Conservation (phyloP, 306 rosid genomes). For the Morella rubra region DNA sequence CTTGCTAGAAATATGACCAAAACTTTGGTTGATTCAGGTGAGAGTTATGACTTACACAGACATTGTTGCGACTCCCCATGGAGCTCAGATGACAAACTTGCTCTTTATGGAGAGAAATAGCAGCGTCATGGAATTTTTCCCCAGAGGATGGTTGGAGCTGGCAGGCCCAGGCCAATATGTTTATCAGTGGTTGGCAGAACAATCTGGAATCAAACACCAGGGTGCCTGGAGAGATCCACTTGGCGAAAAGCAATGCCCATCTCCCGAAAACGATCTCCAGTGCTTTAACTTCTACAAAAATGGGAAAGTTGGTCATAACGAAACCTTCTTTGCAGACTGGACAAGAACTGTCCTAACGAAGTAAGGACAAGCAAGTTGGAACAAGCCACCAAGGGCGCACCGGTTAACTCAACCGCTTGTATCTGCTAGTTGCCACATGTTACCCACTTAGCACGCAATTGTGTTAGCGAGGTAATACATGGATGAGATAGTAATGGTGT, state of each 20-base stretch:
- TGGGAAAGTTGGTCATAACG: too few species aligned
- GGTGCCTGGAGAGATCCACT: constrained; percentile 29
- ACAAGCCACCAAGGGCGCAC: too few species aligned
- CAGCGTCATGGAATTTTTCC: constrained; percentile 38
- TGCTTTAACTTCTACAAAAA: constrained; percentile 27
- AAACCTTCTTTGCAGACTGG: too few species aligned
- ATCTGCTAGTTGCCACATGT: too few species aligned
- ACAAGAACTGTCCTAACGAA: too few species aligned
- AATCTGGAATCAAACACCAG: constrained; percentile 30
- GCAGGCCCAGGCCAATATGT: constrained; percentile 36
- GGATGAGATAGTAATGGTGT: too few species aligned
- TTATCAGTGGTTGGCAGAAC: constrained; percentile 36
- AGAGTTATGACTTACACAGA: constrained; percentile 1
- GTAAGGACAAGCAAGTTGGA: too few species aligned
- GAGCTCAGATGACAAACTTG: constrained; percentile 37
- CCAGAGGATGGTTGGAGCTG: constrained; percentile 37
- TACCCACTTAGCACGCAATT: too few species aligned
- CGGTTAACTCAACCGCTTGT: too few species aligned
- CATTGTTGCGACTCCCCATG: constrained; percentile 39
- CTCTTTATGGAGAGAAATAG: constrained; percentile 35
- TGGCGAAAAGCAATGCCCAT: constrained; percentile 21
- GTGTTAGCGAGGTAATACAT: too few species aligned
- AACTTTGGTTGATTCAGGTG: too few species aligned
- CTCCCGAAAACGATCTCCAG: neutral
- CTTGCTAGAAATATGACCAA: too few species aligned